Percentiles rank a stretch among this genome's conserved stretches.
Conservation (phyloP, 1,139 yeast genomes). For the Spathaspora sp. region DNA sequence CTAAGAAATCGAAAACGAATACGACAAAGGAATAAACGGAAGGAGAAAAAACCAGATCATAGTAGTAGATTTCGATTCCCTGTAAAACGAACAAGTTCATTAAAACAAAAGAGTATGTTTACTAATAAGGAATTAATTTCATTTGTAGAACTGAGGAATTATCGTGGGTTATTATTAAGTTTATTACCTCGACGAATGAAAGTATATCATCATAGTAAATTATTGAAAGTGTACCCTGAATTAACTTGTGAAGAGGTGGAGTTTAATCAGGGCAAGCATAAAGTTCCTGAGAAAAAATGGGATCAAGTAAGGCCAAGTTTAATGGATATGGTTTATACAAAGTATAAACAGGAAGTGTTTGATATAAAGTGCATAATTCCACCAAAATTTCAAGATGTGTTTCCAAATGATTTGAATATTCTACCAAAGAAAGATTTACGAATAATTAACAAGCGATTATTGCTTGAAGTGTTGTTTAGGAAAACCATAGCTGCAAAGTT, state of each 20-base stretch:
- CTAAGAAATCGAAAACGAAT: constrained; percentile 32
- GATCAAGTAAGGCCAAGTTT: neutral
- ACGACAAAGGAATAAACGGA: constrained; percentile 30
- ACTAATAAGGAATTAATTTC: constrained; percentile 22
- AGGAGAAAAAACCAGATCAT: constrained; percentile 6
- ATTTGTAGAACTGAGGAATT: constrained; percentile 25
- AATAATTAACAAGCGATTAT: constrained; percentile 29
- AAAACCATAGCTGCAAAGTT: constrained; percentile 47
- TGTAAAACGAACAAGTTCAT: constrained; percentile 35
- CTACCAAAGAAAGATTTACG: constrained; percentile 26
- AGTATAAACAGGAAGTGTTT: constrained; percentile 32
- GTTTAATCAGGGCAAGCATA: neutral
- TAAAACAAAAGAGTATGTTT: constrained; percentile 28
- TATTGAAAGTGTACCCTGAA: constrained; percentile 24
- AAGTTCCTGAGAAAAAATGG: neutral
- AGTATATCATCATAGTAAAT: constrained; percentile 21
- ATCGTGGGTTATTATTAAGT: constrained; percentile 25
- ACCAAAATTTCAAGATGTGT: constrained; percentile 30
- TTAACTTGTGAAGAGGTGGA: constrained; percentile 6
- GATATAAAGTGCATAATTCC: constrained; percentile 16
- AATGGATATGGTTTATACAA: constrained; percentile 17
- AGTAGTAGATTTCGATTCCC: constrained; percentile 30
- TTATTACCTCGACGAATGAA: constrained; percentile 32
- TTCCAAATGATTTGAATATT: constrained; percentile 30
- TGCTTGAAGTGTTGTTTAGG: constrained; percentile 39